Evolutionary conservation across 495 filamentous ascomycete species (phyloP), one percentile per base, ranked within the genome.

Genomic region (Cudoniella acicularis): DNA sequence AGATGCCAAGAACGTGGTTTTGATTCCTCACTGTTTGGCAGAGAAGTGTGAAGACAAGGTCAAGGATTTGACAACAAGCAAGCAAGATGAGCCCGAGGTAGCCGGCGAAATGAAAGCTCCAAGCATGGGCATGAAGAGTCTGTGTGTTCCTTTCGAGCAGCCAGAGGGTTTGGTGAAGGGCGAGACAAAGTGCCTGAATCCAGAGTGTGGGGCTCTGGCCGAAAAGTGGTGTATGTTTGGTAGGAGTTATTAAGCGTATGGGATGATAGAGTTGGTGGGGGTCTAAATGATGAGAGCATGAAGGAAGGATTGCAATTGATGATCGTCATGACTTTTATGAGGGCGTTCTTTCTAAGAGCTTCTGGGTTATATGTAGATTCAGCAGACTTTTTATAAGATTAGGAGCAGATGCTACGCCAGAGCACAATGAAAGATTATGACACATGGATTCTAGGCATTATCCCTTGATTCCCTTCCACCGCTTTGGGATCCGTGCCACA

Each of bases 101-200:
- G 83, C 90, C 11, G 85, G 91, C 62, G 90, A 92, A 66, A 79
- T 88, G 64, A 86, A 84, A 66, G 89, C 88, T 18, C 94, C 95
- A 48, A 87, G 84, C 62, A 98, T 98, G 95, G 94, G 94, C 60
- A 95, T 94, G 67, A 98, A 98, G 84, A 89, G 85, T 60, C 79
- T 98, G 66, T 98, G 94, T 72, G 97, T 98, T 79, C 94, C 95
- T 20, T 96, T 96, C 68, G 90, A 98, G 62, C 94, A 98, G 80
- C 91, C 93, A 36, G 85, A 87, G 64, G 90, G 86, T 36, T 73
- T 96, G 57, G 75, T 84, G 57, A 75, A 83, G 60, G 92, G 90
- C 25, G 85, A 88, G 71, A 96, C 91, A 51, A 92, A 92, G 75
- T 98, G 94, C 71, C 75, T 86, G 60, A 95, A 90, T 77, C 91